Evolutionary conservation across 441 rosid genomes (phyloP).

Genomic region (Capsella rubella): DNA sequence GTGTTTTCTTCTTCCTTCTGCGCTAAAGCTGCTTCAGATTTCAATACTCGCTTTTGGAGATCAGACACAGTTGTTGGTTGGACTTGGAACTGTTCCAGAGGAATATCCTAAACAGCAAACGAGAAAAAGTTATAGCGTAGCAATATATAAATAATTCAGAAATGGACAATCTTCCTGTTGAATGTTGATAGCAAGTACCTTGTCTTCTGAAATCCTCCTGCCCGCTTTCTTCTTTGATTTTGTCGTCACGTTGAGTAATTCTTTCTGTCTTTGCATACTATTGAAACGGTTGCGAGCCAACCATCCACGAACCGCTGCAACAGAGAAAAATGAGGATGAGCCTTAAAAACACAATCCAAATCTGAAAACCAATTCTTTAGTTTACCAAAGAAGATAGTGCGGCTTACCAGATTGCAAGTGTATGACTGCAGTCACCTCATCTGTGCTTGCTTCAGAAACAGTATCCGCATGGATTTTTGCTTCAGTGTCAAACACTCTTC

Average conservation of each 20-base stretch:
- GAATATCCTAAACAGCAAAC: constrained; percentile 59
- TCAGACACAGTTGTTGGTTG: constrained; percentile 62
- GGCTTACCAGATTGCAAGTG: constrained; percentile 79
- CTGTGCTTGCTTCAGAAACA: constrained; percentile 48
- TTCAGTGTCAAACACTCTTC: constrained; percentile 50
- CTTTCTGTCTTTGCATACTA: constrained; percentile 51
- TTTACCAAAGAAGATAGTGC: constrained; percentile 21
- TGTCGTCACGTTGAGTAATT: constrained; percentile 48
- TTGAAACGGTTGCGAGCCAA: constrained; percentile 67
- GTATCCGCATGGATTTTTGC: constrained; percentile 40
- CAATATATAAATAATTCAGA: constrained; percentile 1
- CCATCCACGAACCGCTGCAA: constrained; percentile 88
- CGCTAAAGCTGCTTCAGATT: constrained; percentile 69
- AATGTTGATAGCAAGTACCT: constrained; percentile 57
- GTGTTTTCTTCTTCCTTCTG: constrained; percentile 88
- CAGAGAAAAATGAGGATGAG: constrained; percentile 28
- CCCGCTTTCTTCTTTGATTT: constrained; percentile 52
- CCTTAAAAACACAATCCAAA: constrained; percentile 20
- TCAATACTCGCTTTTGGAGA: constrained; percentile 72
- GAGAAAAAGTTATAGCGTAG: constrained; percentile 17
- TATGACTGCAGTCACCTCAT: constrained; percentile 56
- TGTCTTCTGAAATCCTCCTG: constrained; percentile 64
- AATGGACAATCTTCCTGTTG: constrained; percentile 18
- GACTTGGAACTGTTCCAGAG: constrained; percentile 57
- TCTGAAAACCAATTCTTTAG: constrained; percentile 7